phyloP scores from a whole-genome alignment of 2,329 filamentous ascomycete genomes.

The Penicillium sp. region DNA sequence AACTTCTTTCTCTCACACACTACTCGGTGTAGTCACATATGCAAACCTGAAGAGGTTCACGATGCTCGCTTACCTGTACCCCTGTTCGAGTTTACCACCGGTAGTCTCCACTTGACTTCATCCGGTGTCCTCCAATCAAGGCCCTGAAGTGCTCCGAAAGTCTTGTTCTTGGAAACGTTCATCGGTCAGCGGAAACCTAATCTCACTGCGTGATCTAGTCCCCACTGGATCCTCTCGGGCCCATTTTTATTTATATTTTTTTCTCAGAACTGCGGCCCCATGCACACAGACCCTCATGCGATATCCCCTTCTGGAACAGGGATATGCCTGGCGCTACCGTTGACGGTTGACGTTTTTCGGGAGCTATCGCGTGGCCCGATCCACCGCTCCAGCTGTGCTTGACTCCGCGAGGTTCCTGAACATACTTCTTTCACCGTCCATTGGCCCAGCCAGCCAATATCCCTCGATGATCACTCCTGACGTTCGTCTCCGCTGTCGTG shows the following conservation, averaged over 20 bases:
- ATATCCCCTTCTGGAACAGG: constrained; percentile 13
- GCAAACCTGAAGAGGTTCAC: not conserved
- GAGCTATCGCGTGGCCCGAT: constrained; percentile 21
- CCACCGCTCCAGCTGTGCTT: constrained; percentile 31
- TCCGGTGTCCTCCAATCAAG: constrained; percentile 14
- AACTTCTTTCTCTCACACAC: not conserved
- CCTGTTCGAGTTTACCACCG: not conserved
- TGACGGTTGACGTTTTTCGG: constrained; percentile 20
- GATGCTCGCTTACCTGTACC: not conserved
- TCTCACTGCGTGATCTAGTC: constrained; percentile 5
- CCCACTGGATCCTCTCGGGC: not conserved
- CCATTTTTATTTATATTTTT: not conserved
- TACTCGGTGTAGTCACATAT: not conserved
- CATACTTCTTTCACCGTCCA: constrained; percentile 20
- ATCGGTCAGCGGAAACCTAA: constrained; percentile 18
- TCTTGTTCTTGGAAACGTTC: not conserved
- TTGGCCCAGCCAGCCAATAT: constrained; percentile 31
- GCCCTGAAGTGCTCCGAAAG: not conserved
- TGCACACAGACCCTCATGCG: not conserved
- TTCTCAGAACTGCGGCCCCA: not conserved
- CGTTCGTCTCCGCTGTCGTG: constrained; percentile 18
- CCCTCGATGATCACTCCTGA: constrained; percentile 27
- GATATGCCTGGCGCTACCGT: constrained; percentile 5
- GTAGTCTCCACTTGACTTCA: constrained; percentile 7
- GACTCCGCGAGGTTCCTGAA: constrained; percentile 20